Base-by-base conservation (phyloP, 2,329 filamentous ascomycete species). In the Pseudogymnoascus sp. region DNA sequence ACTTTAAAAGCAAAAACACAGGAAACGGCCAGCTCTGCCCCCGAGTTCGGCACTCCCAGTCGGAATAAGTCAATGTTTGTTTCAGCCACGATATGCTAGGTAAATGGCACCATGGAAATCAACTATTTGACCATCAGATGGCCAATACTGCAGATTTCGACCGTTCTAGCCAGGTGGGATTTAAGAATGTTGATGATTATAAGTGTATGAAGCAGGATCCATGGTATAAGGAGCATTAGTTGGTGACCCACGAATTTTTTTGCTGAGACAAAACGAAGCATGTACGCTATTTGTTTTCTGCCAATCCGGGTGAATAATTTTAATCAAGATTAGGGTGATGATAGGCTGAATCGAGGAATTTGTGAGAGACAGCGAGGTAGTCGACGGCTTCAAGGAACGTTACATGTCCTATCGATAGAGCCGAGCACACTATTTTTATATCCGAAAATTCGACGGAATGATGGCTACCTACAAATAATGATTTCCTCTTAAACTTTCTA, bases 111-210 rank as follows among this genome's bases (percentile, higher is more conserved):
- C 63, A 75, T 74, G 40, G 44, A 40, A 11, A 75, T 54, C 3
- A 62, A 76, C 67, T 81, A 0, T 75, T 71, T 64, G 78, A 80
- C 62, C 72, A 67, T 0, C 78, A 81, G 62, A 76, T 81, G 72
- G 63, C 65, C 15, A 78, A 79, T 58, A 13, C 79, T 4, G 77
- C 78, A 4, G 75, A 79, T 63, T 81, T 73, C 61, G 79, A 81
- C 68, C 79, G 76, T 66, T 79, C 81, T 64, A 78, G 75, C 58
- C 78, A 81, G 66, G 76, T 78, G 0, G 71, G 79, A 0, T 81
- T 81, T 65, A 64, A 74, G 61, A 68, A 62, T 41, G 60, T 81
- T 0, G 75, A 79, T 3, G 72, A 78, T 62, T 82, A 77, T 66
- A 77, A 76, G 66, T 65, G 68, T 5, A 77, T 81, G 73, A 80